These are phyloP conservation scores for Cenchrus americanus DNA, from an alignment of 176 grass and related monocot species.

Conservation along the genomic window DNA sequence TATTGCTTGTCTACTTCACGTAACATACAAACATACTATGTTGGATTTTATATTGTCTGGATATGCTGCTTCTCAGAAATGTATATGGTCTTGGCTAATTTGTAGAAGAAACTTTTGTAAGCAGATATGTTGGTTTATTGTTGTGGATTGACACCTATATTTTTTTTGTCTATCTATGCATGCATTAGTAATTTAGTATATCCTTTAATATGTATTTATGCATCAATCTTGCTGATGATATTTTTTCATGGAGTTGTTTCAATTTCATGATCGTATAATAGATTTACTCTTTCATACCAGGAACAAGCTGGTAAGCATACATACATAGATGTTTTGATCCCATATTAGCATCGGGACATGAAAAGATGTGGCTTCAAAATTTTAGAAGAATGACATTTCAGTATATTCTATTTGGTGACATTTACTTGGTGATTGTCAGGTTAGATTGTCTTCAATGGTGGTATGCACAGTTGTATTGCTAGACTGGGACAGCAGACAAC, in stretches of 20 bases:
- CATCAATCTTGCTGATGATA: background rate
- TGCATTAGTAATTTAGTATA: background rate
- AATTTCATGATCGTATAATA: background rate
- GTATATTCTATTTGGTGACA: background rate
- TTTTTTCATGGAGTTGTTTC: background rate
- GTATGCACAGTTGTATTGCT: background rate
- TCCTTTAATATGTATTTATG: background rate
- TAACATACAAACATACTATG: background rate
- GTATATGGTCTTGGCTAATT: background rate
- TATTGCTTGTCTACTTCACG: background rate
- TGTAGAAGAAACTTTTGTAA: background rate
- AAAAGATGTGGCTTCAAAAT: background rate
- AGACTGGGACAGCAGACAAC: background rate
- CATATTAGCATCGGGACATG: background rate
- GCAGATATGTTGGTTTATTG: background rate
- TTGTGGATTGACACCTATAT: background rate
- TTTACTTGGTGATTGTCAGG: background rate
- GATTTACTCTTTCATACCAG: background rate
- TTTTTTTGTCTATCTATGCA: background rate
- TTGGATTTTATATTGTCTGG: background rate
- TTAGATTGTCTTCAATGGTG: background rate
- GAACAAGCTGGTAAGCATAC: background rate
- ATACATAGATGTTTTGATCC: background rate
- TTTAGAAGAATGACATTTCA: background rate
- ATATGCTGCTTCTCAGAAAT: slow-evolving; percentile 4